Evolutionary conservation across 148 eudicot species (phyloP), one percentile per base, ranked within the genome.

Genomic region (Pouteria glomerata): DNA sequence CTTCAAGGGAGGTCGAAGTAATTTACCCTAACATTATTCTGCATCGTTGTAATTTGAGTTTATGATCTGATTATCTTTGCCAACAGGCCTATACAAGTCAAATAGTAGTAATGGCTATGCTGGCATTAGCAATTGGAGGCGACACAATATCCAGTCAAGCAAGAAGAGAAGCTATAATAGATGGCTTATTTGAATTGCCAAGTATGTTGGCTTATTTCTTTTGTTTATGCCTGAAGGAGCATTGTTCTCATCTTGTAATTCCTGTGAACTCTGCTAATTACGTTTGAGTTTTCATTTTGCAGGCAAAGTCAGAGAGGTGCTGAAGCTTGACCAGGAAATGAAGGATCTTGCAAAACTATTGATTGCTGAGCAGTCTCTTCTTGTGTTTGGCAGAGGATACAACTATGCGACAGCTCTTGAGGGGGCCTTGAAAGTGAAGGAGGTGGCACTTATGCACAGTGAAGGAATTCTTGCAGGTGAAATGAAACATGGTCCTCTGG

Each of bases 401-500:
- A 96, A 96, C 76, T 92, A 88, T 86, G 97, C 99, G 58, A 92
- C 99, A 45, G 97, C 97, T 44, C 81, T 96, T 52, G 99, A 96
- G 84, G 99, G 99, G 71, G 99, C 97, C 44, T 76, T 92, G 76
- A 96, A 96, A 85, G 97, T 96, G 47, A 96, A 96, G 79, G 97
- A 96, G 80, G 99, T 96, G 34, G 82, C 99, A 53, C 85, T 96
- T 55, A 96, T 96, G 97, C 99, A 96, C 79, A 92, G 99, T 77
- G 99, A 96, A 82, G 97, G 97, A 73, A 96, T 96, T 74, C 99
- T 96, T 76, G 99, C 99, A 18, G 99, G 99, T 44, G 99, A 96
- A 84, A 92, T 92, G 97, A 96, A 92, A 72, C 99, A 96, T 77
- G 99, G 97, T 62, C 99, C 99, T 19, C 73, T 96, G 63, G 99